Percentiles rank a stretch among this genome's conserved stretches.
phyloP scores from a whole-genome alignment of 202 grass and related monocot species.

The Panicum hallii region DNA sequence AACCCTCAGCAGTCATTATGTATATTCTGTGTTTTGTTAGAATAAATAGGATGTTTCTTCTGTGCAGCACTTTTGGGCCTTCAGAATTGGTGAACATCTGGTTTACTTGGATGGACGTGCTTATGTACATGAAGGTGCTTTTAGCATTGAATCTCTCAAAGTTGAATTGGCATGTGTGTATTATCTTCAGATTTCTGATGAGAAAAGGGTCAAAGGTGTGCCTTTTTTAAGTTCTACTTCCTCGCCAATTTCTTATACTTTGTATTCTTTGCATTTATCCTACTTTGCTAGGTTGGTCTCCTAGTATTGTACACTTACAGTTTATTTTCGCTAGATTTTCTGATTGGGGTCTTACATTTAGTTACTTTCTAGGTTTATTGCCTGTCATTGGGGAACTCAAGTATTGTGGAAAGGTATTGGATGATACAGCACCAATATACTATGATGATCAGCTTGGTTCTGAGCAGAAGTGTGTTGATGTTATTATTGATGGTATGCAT shows the following conservation, averaged over 20 bases:
- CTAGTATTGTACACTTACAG: constrained; percentile 49
- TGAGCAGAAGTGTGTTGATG: constrained; percentile 73
- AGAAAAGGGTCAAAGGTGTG: constrained; percentile 82
- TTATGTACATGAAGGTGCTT: constrained; percentile 52
- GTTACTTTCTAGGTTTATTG: constrained; percentile 68
- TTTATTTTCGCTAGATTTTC: not conserved
- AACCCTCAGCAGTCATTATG: not conserved
- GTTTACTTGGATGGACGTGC: constrained; percentile 69
- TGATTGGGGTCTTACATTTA: not conserved
- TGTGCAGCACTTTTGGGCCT: constrained; percentile 64
- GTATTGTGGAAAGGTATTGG: constrained; percentile 64
- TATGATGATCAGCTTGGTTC: constrained; percentile 54
- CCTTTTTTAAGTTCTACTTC: constrained; percentile 16
- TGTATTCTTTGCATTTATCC: constrained; percentile 17
- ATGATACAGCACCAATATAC: constrained; percentile 55
- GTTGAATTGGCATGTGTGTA: constrained; percentile 86
- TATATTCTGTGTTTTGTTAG: constrained; percentile 6
- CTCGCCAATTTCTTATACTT: not conserved
- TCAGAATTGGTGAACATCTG: constrained; percentile 76
- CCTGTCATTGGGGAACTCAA: constrained; percentile 75
- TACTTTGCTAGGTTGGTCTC: constrained; percentile 62
- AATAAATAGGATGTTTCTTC: constrained; percentile 42
- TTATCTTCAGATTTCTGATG: constrained; percentile 82
- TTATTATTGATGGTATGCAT: constrained; percentile 73
- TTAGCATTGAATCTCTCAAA: constrained; percentile 74